Evolutionary conservation across 441 rosid genomes (phyloP).

Genomic region (Eutrema salsugineum): DNA sequence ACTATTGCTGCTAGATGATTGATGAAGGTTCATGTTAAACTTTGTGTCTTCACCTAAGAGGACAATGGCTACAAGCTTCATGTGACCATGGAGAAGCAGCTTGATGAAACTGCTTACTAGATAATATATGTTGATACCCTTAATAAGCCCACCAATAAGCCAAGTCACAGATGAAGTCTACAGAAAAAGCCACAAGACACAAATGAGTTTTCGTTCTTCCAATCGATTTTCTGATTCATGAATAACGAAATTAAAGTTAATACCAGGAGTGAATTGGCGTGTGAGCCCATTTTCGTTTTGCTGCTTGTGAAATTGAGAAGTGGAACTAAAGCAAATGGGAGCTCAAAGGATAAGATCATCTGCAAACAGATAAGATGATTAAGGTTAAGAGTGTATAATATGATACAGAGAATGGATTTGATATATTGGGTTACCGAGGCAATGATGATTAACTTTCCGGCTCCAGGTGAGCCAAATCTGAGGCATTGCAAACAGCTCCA

Average conservation of each 20-base stretch:
- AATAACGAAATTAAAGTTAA: not conserved
- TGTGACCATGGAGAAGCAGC: conserved; percentile 48
- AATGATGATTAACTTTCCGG: conserved; percentile 80
- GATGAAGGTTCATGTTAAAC: too few relatives aligned
- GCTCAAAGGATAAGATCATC: conserved; percentile 95
- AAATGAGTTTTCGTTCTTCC: not conserved
- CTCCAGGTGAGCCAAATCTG: conserved; percentile 77
- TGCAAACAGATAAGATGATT: conserved; percentile 26
- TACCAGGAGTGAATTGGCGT: conserved; percentile 60
- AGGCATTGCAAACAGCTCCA: conserved; percentile 72
- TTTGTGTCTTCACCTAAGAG: too few relatives aligned
- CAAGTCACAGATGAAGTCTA: conserved; percentile 71
- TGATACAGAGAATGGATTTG: not conserved
- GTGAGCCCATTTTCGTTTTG: conserved; percentile 70
- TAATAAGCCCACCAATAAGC: conserved; percentile 69
- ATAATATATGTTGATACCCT: conserved; percentile 74
- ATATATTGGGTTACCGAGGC: conserved; percentile 52
- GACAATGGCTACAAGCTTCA: conserved; percentile 38
- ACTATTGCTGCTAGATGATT: too few relatives aligned
- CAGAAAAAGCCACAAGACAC: not conserved
- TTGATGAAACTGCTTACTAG: conserved; percentile 52
- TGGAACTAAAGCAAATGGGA: conserved; percentile 85
- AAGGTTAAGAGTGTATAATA: not conserved
- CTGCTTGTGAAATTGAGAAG: conserved; percentile 92
- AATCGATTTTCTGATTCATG: not conserved